These are phyloP conservation scores for Starmerella kuoi DNA, from an alignment of 805 yeast genomes.

Conservation along the genomic window DNA sequence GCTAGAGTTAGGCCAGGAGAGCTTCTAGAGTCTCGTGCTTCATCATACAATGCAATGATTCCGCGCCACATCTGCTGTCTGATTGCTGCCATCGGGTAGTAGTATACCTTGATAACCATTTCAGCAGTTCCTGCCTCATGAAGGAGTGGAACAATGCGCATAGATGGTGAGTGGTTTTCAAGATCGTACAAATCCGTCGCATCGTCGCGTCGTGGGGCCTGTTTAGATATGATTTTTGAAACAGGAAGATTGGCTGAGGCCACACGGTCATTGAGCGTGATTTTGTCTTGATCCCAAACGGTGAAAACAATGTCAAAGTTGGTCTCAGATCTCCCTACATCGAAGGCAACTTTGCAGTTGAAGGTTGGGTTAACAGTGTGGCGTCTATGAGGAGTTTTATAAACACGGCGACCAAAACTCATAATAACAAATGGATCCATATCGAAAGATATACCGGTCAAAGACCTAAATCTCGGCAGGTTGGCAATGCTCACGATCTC, in stretches of 20 bases:
- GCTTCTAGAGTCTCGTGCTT: constrained; percentile 23
- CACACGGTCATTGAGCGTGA: constrained; percentile 73
- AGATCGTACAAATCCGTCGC: constrained; percentile 29
- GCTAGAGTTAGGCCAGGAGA: constrained; percentile 36
- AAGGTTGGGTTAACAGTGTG: constrained; percentile 76
- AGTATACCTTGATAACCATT: constrained; percentile 49
- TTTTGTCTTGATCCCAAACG: constrained; percentile 71
- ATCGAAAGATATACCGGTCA: constrained; percentile 68
- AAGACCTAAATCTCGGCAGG: constrained; percentile 63
- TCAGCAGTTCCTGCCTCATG: constrained; percentile 24
- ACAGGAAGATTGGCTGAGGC: constrained; percentile 54
- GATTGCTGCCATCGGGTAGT: constrained; percentile 51
- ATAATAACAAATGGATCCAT: constrained; percentile 95
- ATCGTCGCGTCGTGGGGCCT: constrained; percentile 29
- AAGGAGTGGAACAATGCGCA: constrained; percentile 16
- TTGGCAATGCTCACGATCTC: constrained; percentile 65
- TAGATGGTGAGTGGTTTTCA: constrained; percentile 13
- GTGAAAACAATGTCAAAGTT: constrained; percentile 56
- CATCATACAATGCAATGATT: constrained; percentile 43
- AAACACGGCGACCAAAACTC: constrained; percentile 79
- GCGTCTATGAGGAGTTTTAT: constrained; percentile 69
- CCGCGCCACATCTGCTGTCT: constrained; percentile 60
- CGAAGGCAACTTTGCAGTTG: constrained; percentile 70
- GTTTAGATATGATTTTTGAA: constrained; percentile 32
- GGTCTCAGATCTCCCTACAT: constrained; percentile 53